Base-by-base conservation (phyloP, 202 grass and related monocot species). In the Panicum hallii region DNA sequence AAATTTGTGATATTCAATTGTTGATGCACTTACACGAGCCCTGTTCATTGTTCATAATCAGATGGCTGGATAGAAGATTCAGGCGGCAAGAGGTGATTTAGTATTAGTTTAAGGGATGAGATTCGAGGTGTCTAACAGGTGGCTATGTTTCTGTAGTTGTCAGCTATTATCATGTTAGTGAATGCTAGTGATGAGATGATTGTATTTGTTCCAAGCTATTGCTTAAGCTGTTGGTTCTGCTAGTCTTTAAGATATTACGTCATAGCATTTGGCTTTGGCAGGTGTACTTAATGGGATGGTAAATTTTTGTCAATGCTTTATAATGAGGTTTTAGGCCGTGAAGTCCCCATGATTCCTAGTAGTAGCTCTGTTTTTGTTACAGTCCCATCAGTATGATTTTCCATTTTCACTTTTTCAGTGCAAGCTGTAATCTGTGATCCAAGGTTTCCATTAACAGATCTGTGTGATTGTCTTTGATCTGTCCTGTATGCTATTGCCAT, bases 51-150 rank as follows among this genome's bases (percentile, higher is more conserved):
- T 66, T 80, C 6, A 41, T 26, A 46, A 38, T 32, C 85, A 81
- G 85, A 68, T 75, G 68, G 70, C 4, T 69, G 49, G 52, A 40
- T 82, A 58, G 60, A 87, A 67, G 70, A 68, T 68, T 76, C 32
- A 53, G 69, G 72, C 57, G 22, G 30, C 52, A 70, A 61, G 42
- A 9, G 50, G 6, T 72, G n/a, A 62, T 72, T 13, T 23, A 10
- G 11, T 67, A 14, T 54, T 17, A n/a, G 38, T 20, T 40, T 17
- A n/a, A 80, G 22, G 22, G 20, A 23, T 46, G 63, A 9, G 26
- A 68, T 16, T 9, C 8, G 4, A 46, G 22, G 23, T n/a, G 43
- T 72, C 49, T 47, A 11, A 47, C 41, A 23, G 48, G 22, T 14
- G 40, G 8, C 4, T 38, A 54, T 60, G 23, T 57, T 66, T 48